Percentiles rank a stretch among this genome's conserved stretches.
Evolutionary conservation across 176 grass and related monocot genomes (phyloP).

Genomic region (Oropetium thomaeum): DNA sequence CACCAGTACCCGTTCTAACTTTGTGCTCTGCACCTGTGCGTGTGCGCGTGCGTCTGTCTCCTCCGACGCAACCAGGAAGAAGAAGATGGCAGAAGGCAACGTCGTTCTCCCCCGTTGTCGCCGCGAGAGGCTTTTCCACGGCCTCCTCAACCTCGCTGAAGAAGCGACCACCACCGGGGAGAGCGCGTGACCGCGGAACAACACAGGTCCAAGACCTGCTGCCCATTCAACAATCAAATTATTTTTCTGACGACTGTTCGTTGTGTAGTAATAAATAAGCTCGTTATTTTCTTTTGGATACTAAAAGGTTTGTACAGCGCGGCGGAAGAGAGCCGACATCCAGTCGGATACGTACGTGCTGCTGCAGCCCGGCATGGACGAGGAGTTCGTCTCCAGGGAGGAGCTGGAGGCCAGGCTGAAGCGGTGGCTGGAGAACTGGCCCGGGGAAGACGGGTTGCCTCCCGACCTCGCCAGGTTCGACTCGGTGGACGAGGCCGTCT

Average conservation of each 20-base stretch:
- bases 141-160: not conserved
- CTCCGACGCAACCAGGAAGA: slow-evolving; percentile 14
- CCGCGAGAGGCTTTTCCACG: not conserved
- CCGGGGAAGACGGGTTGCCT: slow-evolving; percentile 43
- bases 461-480: slow-evolving; percentile 68
- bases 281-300: not conserved
- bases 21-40: not conserved
- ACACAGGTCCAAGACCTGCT: slow-evolving; percentile 25
- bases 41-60: too few relatives aligned
- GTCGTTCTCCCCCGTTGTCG: not conserved
- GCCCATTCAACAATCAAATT: too few relatives aligned
- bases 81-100: not conserved
- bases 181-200: not conserved
- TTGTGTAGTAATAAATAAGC: too few relatives aligned
- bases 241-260: too few relatives aligned
- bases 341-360: slow-evolving; percentile 74
- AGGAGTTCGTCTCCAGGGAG: slow-evolving; percentile 69
- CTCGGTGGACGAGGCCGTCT: slow-evolving; percentile 61
- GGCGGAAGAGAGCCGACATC: slow-evolving; percentile 59
- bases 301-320: slow-evolving; percentile 47
- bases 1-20: not conserved
- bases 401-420: slow-evolving; percentile 63
- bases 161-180: slow-evolving; percentile 4
- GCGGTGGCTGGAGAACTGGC: slow-evolving; percentile 71
- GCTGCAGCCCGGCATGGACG: slow-evolving; percentile 59